Evolutionary conservation across 2,329 filamentous ascomycete genomes (phyloP), one percentile per base, ranked within the genome.

Genomic region (Colletotrichum acutatum): DNA sequence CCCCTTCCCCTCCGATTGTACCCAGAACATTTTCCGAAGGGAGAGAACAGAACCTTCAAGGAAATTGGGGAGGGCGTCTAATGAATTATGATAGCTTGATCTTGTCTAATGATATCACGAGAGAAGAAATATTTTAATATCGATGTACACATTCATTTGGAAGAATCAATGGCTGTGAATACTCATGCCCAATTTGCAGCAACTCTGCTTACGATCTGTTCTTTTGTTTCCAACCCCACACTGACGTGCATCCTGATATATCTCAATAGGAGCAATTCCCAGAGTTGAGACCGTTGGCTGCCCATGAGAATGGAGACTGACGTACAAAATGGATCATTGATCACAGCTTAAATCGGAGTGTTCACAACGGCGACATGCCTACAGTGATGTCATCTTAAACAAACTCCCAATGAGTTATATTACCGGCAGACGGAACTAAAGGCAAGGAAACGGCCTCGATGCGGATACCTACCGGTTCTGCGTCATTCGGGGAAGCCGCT

Each of bases 31-130:
- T 42, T 42, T 42, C 19, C 30, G 64, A 68, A 72, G 72, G 72
- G 72, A 72, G 56, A 37, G 22, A 72, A 72, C 72, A 74, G 72
- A 30, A 74, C 72, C 72, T 74, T 68, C 69, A 46, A 5, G 14
- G 28, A 37, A 26, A 30, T 22, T 34, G 66, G 28, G 12, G 19
- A 53, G 49, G 46, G 52, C 22, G 28, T 30, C 5, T 49, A 34
- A 60, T 26, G 46, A 62, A 16, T 64, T 49, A 64, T 30, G 26
- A 49, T 37, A 34, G 3, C 24, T 52, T 42, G 16, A 32, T 42
- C 16, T 16, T 42, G 5, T 42, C 26, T 19, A 32, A 49, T 49
- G 46, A 60, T 24, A 49, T 46, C 5, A 34, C 30, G 42, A 37
- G n/a, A 60, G 14, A 26, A 12, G 34, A 5, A 53, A 53, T 9